These are phyloP conservation scores for Allium sativum DNA, from an alignment of 106 monocot genomes.

Conservation along the genomic window DNA sequence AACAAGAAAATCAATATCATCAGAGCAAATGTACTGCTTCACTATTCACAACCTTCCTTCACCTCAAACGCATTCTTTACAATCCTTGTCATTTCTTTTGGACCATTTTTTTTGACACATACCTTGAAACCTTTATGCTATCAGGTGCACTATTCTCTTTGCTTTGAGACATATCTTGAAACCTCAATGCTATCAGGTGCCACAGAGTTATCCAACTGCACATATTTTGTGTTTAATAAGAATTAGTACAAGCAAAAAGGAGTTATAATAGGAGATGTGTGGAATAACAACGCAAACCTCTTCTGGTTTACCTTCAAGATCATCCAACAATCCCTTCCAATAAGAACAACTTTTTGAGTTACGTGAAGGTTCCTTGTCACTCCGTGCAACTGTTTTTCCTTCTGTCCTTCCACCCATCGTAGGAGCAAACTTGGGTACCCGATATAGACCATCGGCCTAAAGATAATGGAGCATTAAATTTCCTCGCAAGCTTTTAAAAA, in stretches of 20 bases:
- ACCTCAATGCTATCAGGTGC: too few relatives aligned
- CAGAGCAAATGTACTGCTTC: too few relatives aligned
- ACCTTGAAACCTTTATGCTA: too few relatives aligned
- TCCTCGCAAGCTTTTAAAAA: background rate
- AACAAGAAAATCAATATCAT: too few relatives aligned
- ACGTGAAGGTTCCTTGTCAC: slow-evolving; percentile 48
- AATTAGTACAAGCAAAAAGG: too few relatives aligned
- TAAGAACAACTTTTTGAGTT: slow-evolving; percentile 46
- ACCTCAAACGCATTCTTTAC: too few relatives aligned
- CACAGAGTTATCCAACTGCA: slow-evolving; percentile 21
- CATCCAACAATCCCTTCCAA: slow-evolving; percentile 73
- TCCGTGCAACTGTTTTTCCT: slow-evolving; percentile 57
- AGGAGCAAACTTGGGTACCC: slow-evolving; percentile 76
- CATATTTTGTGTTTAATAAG: slow-evolving; percentile 39
- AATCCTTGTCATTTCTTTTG: too few relatives aligned
- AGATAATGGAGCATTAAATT: background rate
- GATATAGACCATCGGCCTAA: slow-evolving; percentile 70
- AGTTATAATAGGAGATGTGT: too few relatives aligned
- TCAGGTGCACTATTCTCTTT: too few relatives aligned
- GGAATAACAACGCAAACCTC: slow-evolving; percentile 38
- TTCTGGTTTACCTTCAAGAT: slow-evolving; percentile 79
- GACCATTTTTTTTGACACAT: too few relatives aligned
- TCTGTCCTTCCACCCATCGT: slow-evolving; percentile 69
- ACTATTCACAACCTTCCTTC: too few relatives aligned
- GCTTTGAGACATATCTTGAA: slow-evolving; percentile 36